Conservation (phyloP, 352 stramenopile genomes). For the Globisporangium apiculatum region DNA sequence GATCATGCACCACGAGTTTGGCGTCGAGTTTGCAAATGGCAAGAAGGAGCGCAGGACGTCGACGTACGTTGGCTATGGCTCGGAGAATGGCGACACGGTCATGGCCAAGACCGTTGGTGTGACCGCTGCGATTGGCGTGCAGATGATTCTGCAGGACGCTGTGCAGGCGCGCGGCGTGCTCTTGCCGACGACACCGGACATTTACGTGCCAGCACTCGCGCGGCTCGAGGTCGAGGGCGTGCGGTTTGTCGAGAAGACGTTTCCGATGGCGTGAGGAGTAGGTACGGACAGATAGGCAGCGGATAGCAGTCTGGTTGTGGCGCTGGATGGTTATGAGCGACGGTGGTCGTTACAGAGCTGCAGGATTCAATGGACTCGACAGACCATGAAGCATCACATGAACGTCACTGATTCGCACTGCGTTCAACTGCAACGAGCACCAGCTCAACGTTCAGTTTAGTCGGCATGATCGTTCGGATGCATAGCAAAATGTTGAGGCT, state of each 20-base stretch:
- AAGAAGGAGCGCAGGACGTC: conserved; percentile 86
- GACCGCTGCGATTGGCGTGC: conserved; percentile 89
- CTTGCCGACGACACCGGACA: conserved; percentile 85
- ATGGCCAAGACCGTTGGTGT: conserved; percentile 96
- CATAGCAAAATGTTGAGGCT: too few relatives aligned
- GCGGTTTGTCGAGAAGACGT: conserved; percentile 80
- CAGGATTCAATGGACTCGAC: too few relatives aligned
- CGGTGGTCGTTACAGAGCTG: too few relatives aligned
- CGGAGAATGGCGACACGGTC: conserved; percentile 85
- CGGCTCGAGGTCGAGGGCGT: conserved; percentile 84
- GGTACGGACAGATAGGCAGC: background rate
- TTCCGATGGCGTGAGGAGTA: conserved; percentile 21
- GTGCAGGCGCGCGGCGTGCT: conserved; percentile 80
- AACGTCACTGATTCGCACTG: too few relatives aligned
- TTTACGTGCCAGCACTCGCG: conserved; percentile 85
- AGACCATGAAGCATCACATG: too few relatives aligned
- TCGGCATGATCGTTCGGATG: too few relatives aligned
- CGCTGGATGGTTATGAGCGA: too few relatives aligned
- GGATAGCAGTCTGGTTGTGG: too few relatives aligned
- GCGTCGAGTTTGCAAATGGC: conserved; percentile 67
- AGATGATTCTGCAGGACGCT: conserved; percentile 90
- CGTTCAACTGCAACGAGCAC: too few relatives aligned
- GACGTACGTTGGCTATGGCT: conserved; percentile 90
- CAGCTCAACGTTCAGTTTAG: too few relatives aligned
- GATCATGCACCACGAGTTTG: conserved; percentile 91